Evolutionary conservation across 768 basidiomycete species (phyloP).

Genomic region (Filobasidium floriforme): DNA sequence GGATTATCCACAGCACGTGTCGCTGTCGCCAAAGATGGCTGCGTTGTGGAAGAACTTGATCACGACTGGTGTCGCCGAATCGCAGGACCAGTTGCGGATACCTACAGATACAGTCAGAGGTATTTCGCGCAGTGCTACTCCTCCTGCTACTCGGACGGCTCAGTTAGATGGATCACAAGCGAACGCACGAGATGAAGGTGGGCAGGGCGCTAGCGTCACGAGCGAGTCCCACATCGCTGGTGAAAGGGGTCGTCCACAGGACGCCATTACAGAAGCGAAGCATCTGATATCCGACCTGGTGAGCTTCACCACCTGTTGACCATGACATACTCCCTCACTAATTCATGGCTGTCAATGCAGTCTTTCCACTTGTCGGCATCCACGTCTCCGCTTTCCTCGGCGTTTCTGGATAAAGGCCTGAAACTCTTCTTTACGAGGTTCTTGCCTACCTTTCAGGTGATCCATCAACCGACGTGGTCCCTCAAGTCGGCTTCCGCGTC

Average conservation of each 20-base stretch:
- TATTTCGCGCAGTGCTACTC: too few species aligned
- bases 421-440: conserved; percentile 19
- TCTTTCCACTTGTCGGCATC: conserved; percentile 16
- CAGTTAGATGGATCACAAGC: too few species aligned
- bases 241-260: conserved; percentile 10
- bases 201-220: too few species aligned
- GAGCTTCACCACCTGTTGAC: neutral
- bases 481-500: conserved; percentile 11
- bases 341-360: neutral
- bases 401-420: conserved; percentile 18
- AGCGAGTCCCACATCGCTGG: neutral
- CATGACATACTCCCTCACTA: neutral
- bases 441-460: conserved; percentile 17
- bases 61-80: neutral
- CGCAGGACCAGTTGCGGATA: too few species aligned
- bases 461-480: conserved; percentile 20
- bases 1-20: neutral
- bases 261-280: conserved; percentile 22
- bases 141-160: too few species aligned
- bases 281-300: conserved; percentile 20
- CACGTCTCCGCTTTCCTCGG: conserved; percentile 13
- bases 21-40: neutral
- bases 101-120: too few species aligned
- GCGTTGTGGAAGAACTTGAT: neutral
- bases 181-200: too few species aligned